These are phyloP conservation scores for Pinus taeda DNA, from an alignment of 75 land plant species.

Conservation along the genomic window DNA sequence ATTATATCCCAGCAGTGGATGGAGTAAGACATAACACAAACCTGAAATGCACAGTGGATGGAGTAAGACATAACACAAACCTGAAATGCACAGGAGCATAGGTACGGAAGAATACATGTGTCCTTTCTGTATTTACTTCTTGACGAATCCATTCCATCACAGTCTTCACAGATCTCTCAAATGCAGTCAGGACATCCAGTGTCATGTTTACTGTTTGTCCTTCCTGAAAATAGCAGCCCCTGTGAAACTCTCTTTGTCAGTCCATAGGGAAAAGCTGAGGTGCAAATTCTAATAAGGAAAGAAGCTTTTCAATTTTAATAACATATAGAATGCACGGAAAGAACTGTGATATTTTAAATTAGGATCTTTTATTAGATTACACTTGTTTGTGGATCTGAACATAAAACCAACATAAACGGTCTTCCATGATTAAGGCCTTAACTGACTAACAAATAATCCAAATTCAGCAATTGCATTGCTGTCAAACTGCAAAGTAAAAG, in stretches of 20 bases:
- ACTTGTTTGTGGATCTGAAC: neutral
- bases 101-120: conserved; percentile 69
- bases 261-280: neutral
- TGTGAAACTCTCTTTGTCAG: conserved; percentile 16
- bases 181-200: conserved; percentile 63
- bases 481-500: neutral
- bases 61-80: conserved; percentile 24
- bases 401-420: neutral
- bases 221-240: conserved; percentile 78
- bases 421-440: neutral
- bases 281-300: neutral
- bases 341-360: neutral
- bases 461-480: neutral
- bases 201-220: conserved; percentile 56
- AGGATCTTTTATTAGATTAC: neutral
- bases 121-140: conserved; percentile 52
- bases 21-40: conserved; percentile 13
- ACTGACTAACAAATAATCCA: neutral
- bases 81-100: conserved; percentile 95
- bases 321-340: no score
- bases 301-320: neutral
- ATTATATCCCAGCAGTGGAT: neutral
- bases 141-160: conserved; percentile 47
- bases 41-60: conserved; percentile 84
- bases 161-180: conserved; percentile 56